Evolutionary conservation across 2,329 filamentous ascomycete species (phyloP).

Genomic region (Grosmannia clavigera): DNA sequence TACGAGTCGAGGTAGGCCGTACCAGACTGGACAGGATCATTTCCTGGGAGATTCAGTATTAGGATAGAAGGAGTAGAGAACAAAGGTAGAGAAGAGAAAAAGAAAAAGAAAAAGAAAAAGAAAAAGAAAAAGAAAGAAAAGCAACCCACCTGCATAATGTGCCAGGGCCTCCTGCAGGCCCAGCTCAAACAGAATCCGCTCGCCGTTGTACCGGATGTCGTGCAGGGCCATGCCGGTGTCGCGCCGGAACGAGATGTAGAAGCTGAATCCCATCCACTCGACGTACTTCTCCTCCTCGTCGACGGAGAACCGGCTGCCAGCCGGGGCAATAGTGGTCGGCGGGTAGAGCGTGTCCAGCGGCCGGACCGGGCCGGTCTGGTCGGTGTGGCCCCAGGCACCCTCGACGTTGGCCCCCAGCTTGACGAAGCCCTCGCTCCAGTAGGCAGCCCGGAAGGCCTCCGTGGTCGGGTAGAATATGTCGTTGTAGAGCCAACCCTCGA

Average conservation of each 20-base stretch:
- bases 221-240: slow-evolving; percentile 37
- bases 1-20: slow-evolving; percentile 33
- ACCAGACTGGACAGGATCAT: slow-evolving; percentile 32
- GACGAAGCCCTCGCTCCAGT: slow-evolving; percentile 28
- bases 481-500: slow-evolving; percentile 42
- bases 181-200: slow-evolving; percentile 42
- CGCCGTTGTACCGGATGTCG: slow-evolving; percentile 41
- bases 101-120: too few species aligned
- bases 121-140: too few species aligned
- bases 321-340: slow-evolving; percentile 24
- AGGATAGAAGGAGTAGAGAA: too few species aligned
- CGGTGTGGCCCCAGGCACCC: slow-evolving; percentile 32
- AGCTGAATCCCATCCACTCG: slow-evolving; percentile 38
- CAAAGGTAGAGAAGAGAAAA: too few species aligned
- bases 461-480: slow-evolving; percentile 38
- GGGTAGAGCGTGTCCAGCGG: slow-evolving; percentile 24
- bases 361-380: slow-evolving; percentile 24
- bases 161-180: slow-evolving; percentile 42
- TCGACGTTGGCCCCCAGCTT: slow-evolving; percentile 34
- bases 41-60: slow-evolving; percentile 5
- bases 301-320: slow-evolving; percentile 27
- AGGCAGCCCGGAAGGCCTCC: slow-evolving; percentile 32
- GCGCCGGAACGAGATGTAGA: slow-evolving; percentile 36
- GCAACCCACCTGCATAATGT: slow-evolving; percentile 26
- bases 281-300: slow-evolving; percentile 31